Evolutionary conservation across 108 stramenopile genomes (phyloP).

Genomic region (Seminavis robusta): DNA sequence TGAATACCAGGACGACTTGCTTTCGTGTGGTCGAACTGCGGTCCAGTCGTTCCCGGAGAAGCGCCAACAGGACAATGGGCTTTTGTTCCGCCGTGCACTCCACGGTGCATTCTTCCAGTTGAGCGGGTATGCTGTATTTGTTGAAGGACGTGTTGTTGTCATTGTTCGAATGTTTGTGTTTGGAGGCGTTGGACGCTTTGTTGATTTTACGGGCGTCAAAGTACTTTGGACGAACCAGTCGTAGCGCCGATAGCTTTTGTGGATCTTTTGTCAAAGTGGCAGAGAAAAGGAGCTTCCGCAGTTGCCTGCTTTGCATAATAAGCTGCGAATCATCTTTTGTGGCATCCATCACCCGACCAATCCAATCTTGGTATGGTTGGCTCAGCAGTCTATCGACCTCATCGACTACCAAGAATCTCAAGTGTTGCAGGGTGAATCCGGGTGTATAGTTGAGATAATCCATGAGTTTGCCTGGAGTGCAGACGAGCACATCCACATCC

Average conservation of each 20-base stretch:
- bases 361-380: conserved; percentile 93
- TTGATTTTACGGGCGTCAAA: conserved; percentile 85
- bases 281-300: conserved; percentile 83
- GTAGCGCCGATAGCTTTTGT: conserved; percentile 89
- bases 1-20: conserved; percentile 79
- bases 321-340: too few relatives aligned
- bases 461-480: conserved; percentile 91
- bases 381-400: conserved; percentile 93
- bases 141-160: conserved; percentile 2
- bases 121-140: conserved; percentile 49
- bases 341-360: conserved; percentile 69
- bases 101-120: conserved; percentile 34
- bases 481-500: conserved; percentile 91
- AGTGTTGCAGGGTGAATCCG: conserved; percentile 91
- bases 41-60: conserved; percentile 60
- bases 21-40: conserved; percentile 2
- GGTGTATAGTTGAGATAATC: conserved; percentile 92
- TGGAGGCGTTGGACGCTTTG: neutral
- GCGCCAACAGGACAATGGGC: conserved; percentile 84
- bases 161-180: conserved; percentile 4
- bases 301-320: too few relatives aligned
- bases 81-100: conserved; percentile 73
- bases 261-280: conserved; percentile 95
- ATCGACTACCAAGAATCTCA: conserved; percentile 90
- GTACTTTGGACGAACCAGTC: conserved; percentile 82